Base-by-base conservation (phyloP, 1,139 yeast species). In the Zygoascus meyerae region DNA sequence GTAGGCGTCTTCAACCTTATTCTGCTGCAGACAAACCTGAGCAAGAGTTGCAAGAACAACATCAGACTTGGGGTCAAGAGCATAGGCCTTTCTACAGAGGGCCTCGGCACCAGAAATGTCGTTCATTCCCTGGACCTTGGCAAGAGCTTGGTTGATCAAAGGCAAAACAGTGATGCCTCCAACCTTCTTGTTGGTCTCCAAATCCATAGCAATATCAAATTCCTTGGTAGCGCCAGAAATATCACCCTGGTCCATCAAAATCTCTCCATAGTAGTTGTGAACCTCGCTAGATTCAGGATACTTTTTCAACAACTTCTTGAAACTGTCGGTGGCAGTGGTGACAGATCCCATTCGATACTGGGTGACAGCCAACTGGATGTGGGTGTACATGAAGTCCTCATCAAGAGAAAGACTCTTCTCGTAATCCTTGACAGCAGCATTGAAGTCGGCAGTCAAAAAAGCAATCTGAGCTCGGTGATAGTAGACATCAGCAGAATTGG, bases 261-360 rank as follows among this genome's bases (percentile, higher is more conserved):
- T 83, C 71, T 92, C 98, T 63, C 97, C 98, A 63, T 82, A 87
- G 69, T 90, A 94, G 72, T 89, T 90, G 70, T 94, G 95, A 58
- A 89, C 86, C 67, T 87, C 97, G 47, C 97, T 87, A 45, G 84
- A 77, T 32, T 92, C 78, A 58, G 96, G 94, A 79, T 86, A 87
- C 64, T 75, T 76, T 66, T 76, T 73, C 61, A 80, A 79, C 40
- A 95, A 87, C 56, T 78, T 81, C 55, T 78, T 75, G 71, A 92
- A 92, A 55, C 79, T 73, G 51, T 77, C 76, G 64, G 79, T 79
- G 51, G 94, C 82, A 48, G 73, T 78, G 30, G 68, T 70, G 47
- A 73, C 67, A 45, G 79, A 73, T 46, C 90, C 90, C 63, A 80
- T 79, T 72, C 92, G 87, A 77, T 90, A 90, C 52, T 85, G 80